Percentiles rank a stretch among this genome's conserved stretches.
Conservation (phyloP, 352 stramenopile genomes). For the Pythium monospermum region DNA sequence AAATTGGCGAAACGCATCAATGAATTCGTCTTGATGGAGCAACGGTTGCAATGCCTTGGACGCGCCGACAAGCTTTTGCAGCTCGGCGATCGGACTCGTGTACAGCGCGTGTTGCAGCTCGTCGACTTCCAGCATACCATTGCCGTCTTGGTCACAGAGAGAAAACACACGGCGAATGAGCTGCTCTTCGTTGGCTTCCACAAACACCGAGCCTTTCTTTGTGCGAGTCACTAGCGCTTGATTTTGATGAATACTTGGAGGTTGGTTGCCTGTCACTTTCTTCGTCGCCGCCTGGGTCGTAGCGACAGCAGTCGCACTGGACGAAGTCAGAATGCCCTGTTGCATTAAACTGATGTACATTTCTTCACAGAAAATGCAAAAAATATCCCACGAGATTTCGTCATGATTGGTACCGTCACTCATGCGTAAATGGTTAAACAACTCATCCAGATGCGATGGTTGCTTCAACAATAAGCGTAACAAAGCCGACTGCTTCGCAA, state of each 20-base stretch:
- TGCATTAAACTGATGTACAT: conserved; percentile 42
- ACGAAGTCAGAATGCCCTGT: conserved; percentile 23
- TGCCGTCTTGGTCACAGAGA: conserved; percentile 50
- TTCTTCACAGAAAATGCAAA: conserved; percentile 39
- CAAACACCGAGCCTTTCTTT: conserved; percentile 2
- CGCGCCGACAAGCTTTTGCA: conserved; percentile 30
- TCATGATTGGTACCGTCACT: conserved; percentile 15
- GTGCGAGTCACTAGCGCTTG: neutral
- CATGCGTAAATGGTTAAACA: conserved; percentile 27
- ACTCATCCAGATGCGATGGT: conserved; percentile 24
- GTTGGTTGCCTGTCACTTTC: neutral
- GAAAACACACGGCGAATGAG: conserved; percentile 47
- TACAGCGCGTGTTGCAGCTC: conserved; percentile 50
- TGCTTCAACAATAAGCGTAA: conserved; percentile 55
- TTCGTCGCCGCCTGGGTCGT: neutral
- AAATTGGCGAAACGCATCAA: conserved; percentile 56
- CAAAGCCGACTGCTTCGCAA: conserved; percentile 42
- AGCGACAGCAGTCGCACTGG: too few species aligned
- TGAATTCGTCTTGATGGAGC: conserved; percentile 51
- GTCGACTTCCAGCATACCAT: conserved; percentile 54
- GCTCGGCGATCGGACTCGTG: conserved; percentile 18
- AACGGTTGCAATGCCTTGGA: conserved; percentile 56
- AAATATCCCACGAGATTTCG: conserved; percentile 52
- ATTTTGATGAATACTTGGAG: neutral
- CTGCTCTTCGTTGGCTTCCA: conserved; percentile 32